Base-by-base conservation (phyloP, 805 yeast genomes). In the Metschnikowia continentalis region DNA sequence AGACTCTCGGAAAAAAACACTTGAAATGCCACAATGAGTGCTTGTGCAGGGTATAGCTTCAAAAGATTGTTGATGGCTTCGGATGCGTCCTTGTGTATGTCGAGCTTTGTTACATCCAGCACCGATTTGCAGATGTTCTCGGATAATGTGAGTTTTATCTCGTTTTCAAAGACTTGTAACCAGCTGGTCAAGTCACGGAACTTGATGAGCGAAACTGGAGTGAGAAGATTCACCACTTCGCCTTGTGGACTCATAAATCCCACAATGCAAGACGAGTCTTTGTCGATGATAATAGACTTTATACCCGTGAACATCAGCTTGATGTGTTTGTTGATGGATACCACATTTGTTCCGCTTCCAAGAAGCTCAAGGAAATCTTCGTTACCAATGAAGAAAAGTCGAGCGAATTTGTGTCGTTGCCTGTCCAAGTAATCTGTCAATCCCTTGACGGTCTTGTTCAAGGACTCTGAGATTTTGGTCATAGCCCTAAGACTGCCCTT, bases 341-440 rank as follows among this genome's bases (percentile, higher is more conserved):
- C 39, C 1, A 80, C 58, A 55, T 83, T 78, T 5, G 63, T 68
- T 0, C 81, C 70, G 47, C 84, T 78, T 2, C 97, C 96, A 35
- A 92, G 78, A 37, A 92, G 78, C 54, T 89, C 96, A 33, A 92
- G 70, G 32, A 92, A 68, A 63, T 92, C 97, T 53, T 90, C 96
- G 63, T 92, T 92, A 5, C 97, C 97, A 26, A 92, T 70, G 62
- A 92, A 91, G 60, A 85, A 90, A 50, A 90, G 84, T 43, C 97
- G 75, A 0, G 96, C 91, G 59, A 86, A 92, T 1, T 75, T 52
- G 39, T 79, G 84, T 54, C 98, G 71, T 62, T 91, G 96, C 36
- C 78, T 79, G 58, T 91, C 97, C 32, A 92, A 70, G 62, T 83
- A 92, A 7, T 88, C 92, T 11, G 83, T 75, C 13, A 92, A 71